Conservation (phyloP, 1,139 yeast species). For the Arxiozyma heterogenica region DNA sequence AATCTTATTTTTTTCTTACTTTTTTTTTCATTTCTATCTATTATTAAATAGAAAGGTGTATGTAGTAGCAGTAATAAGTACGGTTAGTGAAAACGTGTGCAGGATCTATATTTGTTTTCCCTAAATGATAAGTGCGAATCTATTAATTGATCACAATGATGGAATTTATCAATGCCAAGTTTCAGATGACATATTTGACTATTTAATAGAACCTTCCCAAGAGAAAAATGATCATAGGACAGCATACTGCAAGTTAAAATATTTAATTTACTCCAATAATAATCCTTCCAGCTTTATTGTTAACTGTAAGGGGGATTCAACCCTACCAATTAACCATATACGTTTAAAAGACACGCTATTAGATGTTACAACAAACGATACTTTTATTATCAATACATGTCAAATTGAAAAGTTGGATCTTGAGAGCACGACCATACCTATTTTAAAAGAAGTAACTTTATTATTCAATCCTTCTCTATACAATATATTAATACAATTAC, state of each 20-base stretch:
- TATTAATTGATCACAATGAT: neutral
- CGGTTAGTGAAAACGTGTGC: neutral
- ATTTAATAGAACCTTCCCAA: neutral
- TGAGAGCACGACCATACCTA: conserved; percentile 8
- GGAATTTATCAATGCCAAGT: neutral
- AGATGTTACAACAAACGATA: neutral
- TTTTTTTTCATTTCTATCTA: no score
- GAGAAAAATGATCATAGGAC: no score
- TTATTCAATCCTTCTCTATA: conserved; percentile 16
- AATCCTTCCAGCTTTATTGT: neutral
- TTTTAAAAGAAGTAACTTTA: conserved; percentile 14
- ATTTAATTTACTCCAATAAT: neutral
- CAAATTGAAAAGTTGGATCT: conserved; percentile 8
- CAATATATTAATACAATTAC: conserved; percentile 14
- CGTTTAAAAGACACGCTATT: neutral
- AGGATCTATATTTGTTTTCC: no score
- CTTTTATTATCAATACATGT: conserved; percentile 13
- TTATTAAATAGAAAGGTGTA: no score
- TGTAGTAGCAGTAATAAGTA: neutral
- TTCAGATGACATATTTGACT: neutral
- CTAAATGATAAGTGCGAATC: neutral
- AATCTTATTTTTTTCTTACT: no score
- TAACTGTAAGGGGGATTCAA: neutral
- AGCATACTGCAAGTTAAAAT: neutral
- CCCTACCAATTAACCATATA: conserved; percentile 3